A percentile compares a stretch with the other conserved stretches of the same genome.
phyloP scores from a whole-genome alignment of 1,284 basidiomycete genomes.

The Boletus mariae region DNA sequence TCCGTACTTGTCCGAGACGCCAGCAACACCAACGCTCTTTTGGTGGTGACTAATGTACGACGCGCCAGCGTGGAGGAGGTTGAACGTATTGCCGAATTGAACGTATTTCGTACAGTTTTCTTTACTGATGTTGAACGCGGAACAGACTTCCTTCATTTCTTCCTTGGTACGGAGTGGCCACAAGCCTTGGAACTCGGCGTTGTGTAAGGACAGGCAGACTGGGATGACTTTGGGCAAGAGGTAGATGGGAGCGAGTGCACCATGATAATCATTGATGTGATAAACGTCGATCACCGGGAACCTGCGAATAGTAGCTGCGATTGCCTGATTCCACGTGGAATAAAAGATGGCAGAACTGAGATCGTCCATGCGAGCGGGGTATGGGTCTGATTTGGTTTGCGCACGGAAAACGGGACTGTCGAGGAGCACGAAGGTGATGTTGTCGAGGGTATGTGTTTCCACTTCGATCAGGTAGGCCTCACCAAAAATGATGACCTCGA shows the following conservation, averaged over 20 bases:
- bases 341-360: slow-evolving; percentile 94
- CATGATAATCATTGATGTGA: slow-evolving; percentile 90
- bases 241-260: slow-evolving; percentile 85
- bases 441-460: slow-evolving; percentile 86
- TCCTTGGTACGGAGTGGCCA: slow-evolving; percentile 94
- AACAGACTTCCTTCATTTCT: slow-evolving; percentile 96
- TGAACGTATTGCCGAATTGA: slow-evolving; percentile 95
- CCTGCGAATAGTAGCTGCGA: slow-evolving; percentile 83
- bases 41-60: slow-evolving; percentile 90
- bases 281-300: slow-evolving; percentile 86
- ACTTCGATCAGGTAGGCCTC: slow-evolving; percentile 93
- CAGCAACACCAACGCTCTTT: slow-evolving; percentile 88
- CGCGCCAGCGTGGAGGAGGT: slow-evolving; percentile 86
- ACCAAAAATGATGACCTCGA: slow-evolving; percentile 93
- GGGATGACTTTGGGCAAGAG: slow-evolving; percentile 87
- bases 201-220: slow-evolving; percentile 89
- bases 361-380: slow-evolving; percentile 94
- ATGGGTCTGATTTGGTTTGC: slow-evolving; percentile 90
- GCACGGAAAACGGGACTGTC: slow-evolving; percentile 94
- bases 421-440: slow-evolving; percentile 90
- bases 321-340: slow-evolving; percentile 95
- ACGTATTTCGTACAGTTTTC: slow-evolving; percentile 94
- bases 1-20: slow-evolving; percentile 94
- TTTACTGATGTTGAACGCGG: slow-evolving; percentile 94
- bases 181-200: slow-evolving; percentile 93